Evolutionary conservation across 2,329 filamentous ascomycete species (phyloP).

Genomic region (Chalaropsis ovoidea): DNA sequence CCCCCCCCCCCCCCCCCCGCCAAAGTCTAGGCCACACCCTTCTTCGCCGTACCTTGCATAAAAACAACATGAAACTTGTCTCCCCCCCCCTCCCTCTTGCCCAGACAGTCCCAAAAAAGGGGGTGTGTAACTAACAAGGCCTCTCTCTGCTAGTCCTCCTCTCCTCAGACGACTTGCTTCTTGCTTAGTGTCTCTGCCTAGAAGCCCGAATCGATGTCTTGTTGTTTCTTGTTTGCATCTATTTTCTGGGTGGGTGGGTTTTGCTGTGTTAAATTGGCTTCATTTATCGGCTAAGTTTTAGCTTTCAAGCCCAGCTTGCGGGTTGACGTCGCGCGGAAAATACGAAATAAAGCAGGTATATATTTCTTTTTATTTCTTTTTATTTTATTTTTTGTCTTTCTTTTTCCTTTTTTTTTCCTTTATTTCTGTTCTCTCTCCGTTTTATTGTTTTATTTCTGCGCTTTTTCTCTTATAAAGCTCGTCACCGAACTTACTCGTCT

Average conservation of each 20-base stretch:
- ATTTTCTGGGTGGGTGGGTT: not conserved
- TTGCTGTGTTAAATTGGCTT: slow-evolving; percentile 21
- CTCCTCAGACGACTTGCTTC: not conserved
- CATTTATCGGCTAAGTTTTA: slow-evolving; percentile 17
- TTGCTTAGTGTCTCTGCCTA: not conserved
- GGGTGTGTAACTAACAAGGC: not conserved
- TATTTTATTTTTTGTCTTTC: too few species aligned
- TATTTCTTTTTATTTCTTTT: too few species aligned
- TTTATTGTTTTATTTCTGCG: not conserved
- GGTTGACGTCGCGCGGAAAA: not conserved
- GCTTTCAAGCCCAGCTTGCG: not conserved
- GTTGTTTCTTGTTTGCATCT: slow-evolving; percentile 10
- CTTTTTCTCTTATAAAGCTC: slow-evolving; percentile 5
- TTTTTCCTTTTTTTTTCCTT: too few species aligned
- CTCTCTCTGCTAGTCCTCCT: too few species aligned
- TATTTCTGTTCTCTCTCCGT: too few species aligned
- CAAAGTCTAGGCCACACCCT: not conserved
- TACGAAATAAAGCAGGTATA: slow-evolving; percentile 1
- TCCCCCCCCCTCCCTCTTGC: slow-evolving; percentile 28
- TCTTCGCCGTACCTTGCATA: slow-evolving; percentile 12
- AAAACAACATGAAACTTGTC: slow-evolving; percentile 15
- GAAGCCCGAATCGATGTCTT: too few species aligned
- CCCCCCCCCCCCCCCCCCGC: not conserved
- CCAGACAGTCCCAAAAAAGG: slow-evolving; percentile 7
- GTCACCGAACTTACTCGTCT: not conserved